Conservation (phyloP, 805 yeast genomes). For the Candida pseudofarinosa region DNA sequence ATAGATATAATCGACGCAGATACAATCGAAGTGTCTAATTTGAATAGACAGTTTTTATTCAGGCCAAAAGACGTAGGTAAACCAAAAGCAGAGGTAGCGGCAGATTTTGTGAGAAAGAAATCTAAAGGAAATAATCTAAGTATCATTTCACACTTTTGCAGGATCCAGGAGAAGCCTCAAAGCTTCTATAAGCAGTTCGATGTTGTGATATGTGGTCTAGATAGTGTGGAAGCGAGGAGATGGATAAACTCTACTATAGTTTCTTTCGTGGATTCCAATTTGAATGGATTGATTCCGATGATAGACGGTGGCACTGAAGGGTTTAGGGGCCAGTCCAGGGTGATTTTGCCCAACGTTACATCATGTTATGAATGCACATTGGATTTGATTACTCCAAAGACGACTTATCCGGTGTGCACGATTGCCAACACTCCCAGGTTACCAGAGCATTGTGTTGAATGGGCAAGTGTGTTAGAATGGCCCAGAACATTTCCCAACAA, state of each 20-base stretch:
- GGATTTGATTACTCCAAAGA: conserved; percentile 60
- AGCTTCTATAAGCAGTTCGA: conserved; percentile 66
- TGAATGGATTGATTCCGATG: conserved; percentile 38
- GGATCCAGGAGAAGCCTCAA: conserved; percentile 54
- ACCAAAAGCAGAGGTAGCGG: conserved; percentile 65
- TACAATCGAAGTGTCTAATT: conserved; percentile 70
- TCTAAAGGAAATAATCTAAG: conserved; percentile 32
- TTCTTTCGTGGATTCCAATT: conserved; percentile 52
- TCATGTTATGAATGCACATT: conserved; percentile 93
- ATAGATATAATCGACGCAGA: conserved; percentile 80
- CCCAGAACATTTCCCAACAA: conserved; percentile 43
- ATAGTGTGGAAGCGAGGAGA: conserved; percentile 82
- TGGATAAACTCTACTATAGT: conserved; percentile 78
- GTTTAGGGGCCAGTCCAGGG: conserved; percentile 84
- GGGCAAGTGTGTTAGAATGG: conserved; percentile 80
- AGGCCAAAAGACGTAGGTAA: conserved; percentile 57
- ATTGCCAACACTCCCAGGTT: conserved; percentile 91
- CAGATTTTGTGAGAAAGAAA: conserved; percentile 47
- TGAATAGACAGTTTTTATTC: conserved; percentile 74
- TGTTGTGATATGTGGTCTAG: conserved; percentile 81
- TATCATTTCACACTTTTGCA: conserved; percentile 59
- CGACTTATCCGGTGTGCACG: conserved; percentile 86
- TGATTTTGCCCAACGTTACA: conserved; percentile 77
- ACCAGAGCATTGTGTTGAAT: conserved; percentile 93
- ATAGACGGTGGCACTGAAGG: conserved; percentile 98